Percentiles rank a stretch among this genome's conserved stretches.
These are phyloP conservation scores for Xanthoconium separans DNA, from an alignment of 1,284 basidiomycete species.

Conservation along the genomic window DNA sequence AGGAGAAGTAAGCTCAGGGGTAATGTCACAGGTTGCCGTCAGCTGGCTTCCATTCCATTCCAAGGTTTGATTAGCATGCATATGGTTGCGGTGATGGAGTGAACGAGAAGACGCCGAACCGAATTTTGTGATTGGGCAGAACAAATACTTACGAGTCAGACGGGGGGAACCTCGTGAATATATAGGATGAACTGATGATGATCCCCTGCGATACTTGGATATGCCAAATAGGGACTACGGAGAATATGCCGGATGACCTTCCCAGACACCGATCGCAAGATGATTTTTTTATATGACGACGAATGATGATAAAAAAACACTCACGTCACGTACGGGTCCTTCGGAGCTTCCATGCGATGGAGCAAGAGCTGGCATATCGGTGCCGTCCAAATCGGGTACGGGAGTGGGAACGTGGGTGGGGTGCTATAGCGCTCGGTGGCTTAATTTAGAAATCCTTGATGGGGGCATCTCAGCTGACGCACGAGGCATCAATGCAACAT, in stretches of 20 bases:
- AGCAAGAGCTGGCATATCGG: slow-evolving; percentile 17
- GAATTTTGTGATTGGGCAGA: slow-evolving; percentile 16
- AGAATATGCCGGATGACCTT: neutral
- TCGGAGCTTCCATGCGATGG: slow-evolving; percentile 55
- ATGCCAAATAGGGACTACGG: neutral
- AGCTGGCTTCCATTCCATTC: slow-evolving; percentile 28
- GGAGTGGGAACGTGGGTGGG: slow-evolving; percentile 2
- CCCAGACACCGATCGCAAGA: slow-evolving; percentile 1
- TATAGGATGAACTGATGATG: neutral
- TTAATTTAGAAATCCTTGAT: slow-evolving; percentile 20
- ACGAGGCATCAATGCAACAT: slow-evolving; percentile 53
- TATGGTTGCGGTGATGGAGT: slow-evolving; percentile 23
- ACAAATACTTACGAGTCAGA: neutral
- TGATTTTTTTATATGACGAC: neutral
- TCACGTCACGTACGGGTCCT: slow-evolving; percentile 5
- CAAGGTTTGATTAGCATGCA: slow-evolving; percentile 28
- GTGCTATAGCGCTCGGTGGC: neutral
- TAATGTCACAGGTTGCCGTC: slow-evolving; percentile 18
- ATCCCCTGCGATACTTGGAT: neutral
- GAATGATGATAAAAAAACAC: neutral
- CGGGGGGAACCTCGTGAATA: slow-evolving; percentile 9
- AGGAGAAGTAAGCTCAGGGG: neutral
- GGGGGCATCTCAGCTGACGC: slow-evolving; percentile 52
- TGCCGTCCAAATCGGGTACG: slow-evolving; percentile 3
- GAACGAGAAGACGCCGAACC: slow-evolving; percentile 8